Conservation (phyloP, 2,329 filamentous ascomycete species). For the Golovinomyces cichoracearum region DNA sequence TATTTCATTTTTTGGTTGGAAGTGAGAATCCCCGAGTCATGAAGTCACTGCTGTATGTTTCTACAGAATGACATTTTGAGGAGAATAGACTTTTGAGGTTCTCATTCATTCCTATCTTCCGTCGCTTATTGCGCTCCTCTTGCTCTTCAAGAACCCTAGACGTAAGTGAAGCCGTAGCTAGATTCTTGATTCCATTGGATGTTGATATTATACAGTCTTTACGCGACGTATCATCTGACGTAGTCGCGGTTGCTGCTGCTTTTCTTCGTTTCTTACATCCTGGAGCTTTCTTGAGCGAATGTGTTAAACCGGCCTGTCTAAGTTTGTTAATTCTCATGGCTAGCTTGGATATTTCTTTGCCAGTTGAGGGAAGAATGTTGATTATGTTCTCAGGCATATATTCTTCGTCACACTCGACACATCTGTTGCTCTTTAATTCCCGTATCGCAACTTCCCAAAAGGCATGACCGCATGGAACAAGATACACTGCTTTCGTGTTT, state of each 20-base stretch:
- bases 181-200: conserved; percentile 50
- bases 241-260: conserved; percentile 18
- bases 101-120: conserved; percentile 36
- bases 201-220: conserved; percentile 13
- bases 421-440: conserved; percentile 41
- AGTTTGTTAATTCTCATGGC: conserved; percentile 41
- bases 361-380: conserved; percentile 47
- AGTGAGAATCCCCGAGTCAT: conserved; percentile 32
- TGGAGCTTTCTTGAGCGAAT: conserved; percentile 61
- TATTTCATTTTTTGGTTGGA: conserved; percentile 15
- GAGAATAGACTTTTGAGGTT: conserved; percentile 29
- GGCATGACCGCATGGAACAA: conserved; percentile 86
- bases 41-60: conserved; percentile 23
- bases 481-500: conserved; percentile 52
- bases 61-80: conserved; percentile 18
- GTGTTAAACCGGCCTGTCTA: conserved; percentile 45
- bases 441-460: conserved; percentile 71
- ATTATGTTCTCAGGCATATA: conserved; percentile 57
- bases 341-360: conserved; percentile 44
- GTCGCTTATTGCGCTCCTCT: conserved; percentile 51
- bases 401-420: conserved; percentile 46
- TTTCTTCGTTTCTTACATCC: conserved; percentile 51
- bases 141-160: conserved; percentile 72
- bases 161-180: conserved; percentile 61
- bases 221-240: conserved; percentile 5